Evolutionary conservation across 306 rosid genomes (phyloP).

Genomic region (Vigna radiata): DNA sequence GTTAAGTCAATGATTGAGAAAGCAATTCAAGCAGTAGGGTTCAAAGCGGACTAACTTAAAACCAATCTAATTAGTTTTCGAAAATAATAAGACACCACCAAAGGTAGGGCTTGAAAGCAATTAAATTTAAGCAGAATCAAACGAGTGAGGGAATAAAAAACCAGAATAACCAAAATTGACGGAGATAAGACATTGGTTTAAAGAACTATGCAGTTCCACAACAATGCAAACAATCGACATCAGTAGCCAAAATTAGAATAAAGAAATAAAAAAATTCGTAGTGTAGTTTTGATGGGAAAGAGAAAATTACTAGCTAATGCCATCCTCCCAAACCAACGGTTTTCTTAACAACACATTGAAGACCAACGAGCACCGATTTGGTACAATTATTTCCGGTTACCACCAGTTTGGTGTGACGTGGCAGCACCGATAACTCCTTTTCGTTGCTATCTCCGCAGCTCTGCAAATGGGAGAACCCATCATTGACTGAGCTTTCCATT

Average conservation of each 20-base stretch:
- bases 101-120: slow-evolving; percentile 18
- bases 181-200: slow-evolving; percentile 43
- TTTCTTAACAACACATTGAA: slow-evolving; percentile 94
- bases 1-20: not conserved
- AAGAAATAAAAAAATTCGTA: not conserved
- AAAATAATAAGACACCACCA: not conserved
- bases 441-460: slow-evolving; percentile 96
- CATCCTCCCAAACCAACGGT: slow-evolving; percentile 97
- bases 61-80: not conserved
- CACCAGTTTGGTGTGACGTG: slow-evolving; percentile 95
- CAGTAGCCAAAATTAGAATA: not conserved
- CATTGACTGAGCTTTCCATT: slow-evolving; percentile 83
- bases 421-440: slow-evolving; percentile 95
- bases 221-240: slow-evolving; percentile 46
- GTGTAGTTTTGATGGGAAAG: not conserved
- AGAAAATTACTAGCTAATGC: slow-evolving; percentile 96
- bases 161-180: slow-evolving; percentile 43
- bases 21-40: slow-evolving; percentile 3
- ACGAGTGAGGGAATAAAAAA: not conserved
- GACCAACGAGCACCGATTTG: slow-evolving; percentile 96
- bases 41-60: not conserved
- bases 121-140: not conserved
- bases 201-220: not conserved
- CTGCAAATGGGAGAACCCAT: slow-evolving; percentile 88
- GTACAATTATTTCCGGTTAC: slow-evolving; percentile 96